These are phyloP conservation scores for Cardiosporidium cionae DNA, from an alignment of 169 alveolate species.

Conservation along the genomic window DNA sequence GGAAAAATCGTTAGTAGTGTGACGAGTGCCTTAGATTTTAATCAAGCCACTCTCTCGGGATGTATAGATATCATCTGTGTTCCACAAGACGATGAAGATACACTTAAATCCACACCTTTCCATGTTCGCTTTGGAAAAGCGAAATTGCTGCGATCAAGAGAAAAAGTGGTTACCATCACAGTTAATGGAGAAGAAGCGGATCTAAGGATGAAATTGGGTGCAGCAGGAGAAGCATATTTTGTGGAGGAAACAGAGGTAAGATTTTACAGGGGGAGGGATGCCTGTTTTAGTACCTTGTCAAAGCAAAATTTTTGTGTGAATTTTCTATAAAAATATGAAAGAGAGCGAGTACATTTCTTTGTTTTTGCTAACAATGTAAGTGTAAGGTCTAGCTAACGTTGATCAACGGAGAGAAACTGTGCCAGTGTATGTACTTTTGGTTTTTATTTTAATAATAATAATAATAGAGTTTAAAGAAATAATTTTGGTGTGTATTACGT, in stretches of 20 bases:
- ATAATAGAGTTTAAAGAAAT: too few relatives aligned
- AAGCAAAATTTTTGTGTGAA: too few relatives aligned
- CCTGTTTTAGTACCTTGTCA: too few relatives aligned
- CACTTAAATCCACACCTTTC: slow-evolving; percentile 82
- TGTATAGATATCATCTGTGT: slow-evolving; percentile 85
- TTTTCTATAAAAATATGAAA: too few relatives aligned
- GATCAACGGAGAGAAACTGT: too few relatives aligned
- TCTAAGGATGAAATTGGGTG: slow-evolving; percentile 84
- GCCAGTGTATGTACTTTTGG: too few relatives aligned
- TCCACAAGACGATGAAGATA: slow-evolving; percentile 59
- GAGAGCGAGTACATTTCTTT: too few relatives aligned
- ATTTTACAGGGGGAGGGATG: too few relatives aligned
- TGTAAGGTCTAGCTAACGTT: too few relatives aligned
- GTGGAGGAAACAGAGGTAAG: slow-evolving; percentile 60
- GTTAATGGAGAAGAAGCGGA: slow-evolving; percentile 83
- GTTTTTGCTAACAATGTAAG: too few relatives aligned
- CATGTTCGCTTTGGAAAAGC: slow-evolving; percentile 94
- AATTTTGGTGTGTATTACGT: too few relatives aligned
- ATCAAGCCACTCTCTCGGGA: slow-evolving; percentile 86
- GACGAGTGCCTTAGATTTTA: slow-evolving; percentile 76
- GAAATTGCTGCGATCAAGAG: slow-evolving; percentile 81
- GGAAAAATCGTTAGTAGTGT: slow-evolving; percentile 82
- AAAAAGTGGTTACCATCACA: slow-evolving; percentile 72
- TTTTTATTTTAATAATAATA: too few relatives aligned
- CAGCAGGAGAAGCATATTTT: slow-evolving; percentile 93